Base-by-base conservation (phyloP, 441 rosid species). In the Gossypium lobatum region DNA sequence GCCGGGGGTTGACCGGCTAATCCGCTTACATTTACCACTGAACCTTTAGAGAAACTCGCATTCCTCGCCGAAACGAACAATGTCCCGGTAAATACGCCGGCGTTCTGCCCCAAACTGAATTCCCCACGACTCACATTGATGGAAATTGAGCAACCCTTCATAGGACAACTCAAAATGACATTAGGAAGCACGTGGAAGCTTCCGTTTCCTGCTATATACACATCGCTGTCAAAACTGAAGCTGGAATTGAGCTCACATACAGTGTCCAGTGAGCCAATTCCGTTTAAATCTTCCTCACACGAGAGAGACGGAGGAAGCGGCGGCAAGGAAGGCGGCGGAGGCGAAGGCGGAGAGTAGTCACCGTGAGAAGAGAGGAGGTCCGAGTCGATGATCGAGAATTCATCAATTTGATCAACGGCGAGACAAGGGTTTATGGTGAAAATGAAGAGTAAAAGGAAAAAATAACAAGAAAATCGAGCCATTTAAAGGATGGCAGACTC, bases 1-100 rank as follows among this genome's bases (percentile, higher is more conserved):
- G 84, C 72, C 17, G 95, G 95, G 1, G 95, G 88, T 45, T 78
- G 74, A 28, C 95, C 95, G 0, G 87, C 93, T 80, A 88, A 76
- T n/a, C 83, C 88, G 37, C 89, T 81, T n/a, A 81, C 86, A 70
- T 87, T 86, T n/a, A 90, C 78, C 76, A 83, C 61, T 21, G 91
- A 90, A 31, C 86, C 85, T 4, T 48, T 8, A 11, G 42, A 31
- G 20, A 88, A 80, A 57, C 80, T 80, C 16, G 82, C 90, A 25
- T 83, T 87, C 17, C 50, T 28, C 58, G 93, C 91, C 23, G 80
- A 67, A 10, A 90, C 75, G 21, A 73, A 72, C 14, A 88, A 79
- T 6, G 89, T 79, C n/a, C 91, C 93, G 0, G 87, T 84, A 48
- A 70, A 46, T 2, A 88, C 53, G 17, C n/a, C 42, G 52, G 86